A percentile compares a stretch with the other conserved stretches of the same genome.
These are phyloP conservation scores for Phytopythium vexans DNA, from an alignment of 352 stramenopile species.

Conservation along the genomic window DNA sequence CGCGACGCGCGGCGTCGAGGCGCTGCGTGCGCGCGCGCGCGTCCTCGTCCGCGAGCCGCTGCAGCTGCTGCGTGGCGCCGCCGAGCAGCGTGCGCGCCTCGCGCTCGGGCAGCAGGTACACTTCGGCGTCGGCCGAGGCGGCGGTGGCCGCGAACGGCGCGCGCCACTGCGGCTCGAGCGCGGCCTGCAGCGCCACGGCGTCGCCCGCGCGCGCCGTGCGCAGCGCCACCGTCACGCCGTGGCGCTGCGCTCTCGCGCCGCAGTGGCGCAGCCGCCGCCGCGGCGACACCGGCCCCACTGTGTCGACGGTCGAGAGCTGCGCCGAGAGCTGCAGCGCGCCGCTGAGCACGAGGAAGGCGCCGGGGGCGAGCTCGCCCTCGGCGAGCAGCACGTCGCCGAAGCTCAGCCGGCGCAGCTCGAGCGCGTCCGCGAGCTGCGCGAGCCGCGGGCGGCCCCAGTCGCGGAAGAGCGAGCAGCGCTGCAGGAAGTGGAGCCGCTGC, in stretches of 20 bases:
- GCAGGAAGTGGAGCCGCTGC: conserved; percentile 50
- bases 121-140: conserved; percentile 34
- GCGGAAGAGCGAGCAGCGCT: conserved; percentile 41
- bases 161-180: conserved; percentile 18
- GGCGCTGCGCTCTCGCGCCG: no score
- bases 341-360: conserved; percentile 41
- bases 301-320: conserved; percentile 13
- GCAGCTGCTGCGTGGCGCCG: background rate
- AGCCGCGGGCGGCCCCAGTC: conserved; percentile 42
- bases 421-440: conserved; percentile 26
- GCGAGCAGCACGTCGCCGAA: conserved; percentile 39
- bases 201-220: conserved; percentile 25
- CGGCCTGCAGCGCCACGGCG: conserved; percentile 33
- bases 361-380: conserved; percentile 12
- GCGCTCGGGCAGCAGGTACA: conserved; percentile 34
- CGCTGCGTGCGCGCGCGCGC: conserved; percentile 15
- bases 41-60: background rate
- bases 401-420: conserved; percentile 39
- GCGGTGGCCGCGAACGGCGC: conserved; percentile 20
- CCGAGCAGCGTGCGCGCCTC: conserved; percentile 19
- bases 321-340: conserved; percentile 30
- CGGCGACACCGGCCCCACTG: no score
- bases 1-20: conserved; percentile 8
- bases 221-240: conserved; percentile 25
- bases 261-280: no score